Conservation (phyloP, 805 yeast genomes). For the Candida boleticola region DNA sequence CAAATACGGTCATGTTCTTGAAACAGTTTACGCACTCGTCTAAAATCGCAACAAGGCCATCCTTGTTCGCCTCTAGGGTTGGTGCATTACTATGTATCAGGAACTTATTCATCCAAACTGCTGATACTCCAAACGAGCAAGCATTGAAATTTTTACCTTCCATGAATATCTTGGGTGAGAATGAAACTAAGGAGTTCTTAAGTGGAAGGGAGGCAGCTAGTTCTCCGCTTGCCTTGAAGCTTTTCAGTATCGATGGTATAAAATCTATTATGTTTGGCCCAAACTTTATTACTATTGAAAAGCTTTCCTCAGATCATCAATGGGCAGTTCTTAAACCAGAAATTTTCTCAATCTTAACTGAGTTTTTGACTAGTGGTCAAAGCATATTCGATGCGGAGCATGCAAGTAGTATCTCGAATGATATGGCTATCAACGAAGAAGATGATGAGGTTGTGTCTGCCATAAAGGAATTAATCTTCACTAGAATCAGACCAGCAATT, state of each 20-base stretch:
- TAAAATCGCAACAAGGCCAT: not conserved
- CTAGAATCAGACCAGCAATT: conserved; percentile 69
- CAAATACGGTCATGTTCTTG: too few relatives aligned
- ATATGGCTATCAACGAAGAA: conserved; percentile 50
- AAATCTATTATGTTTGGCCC: conserved; percentile 76
- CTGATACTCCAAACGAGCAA: conserved; percentile 81
- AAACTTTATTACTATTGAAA: conserved; percentile 81
- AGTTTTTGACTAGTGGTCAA: conserved; percentile 52
- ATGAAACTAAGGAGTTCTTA: conserved; percentile 68
- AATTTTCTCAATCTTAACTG: conserved; percentile 57
- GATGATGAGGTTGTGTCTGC: conserved; percentile 66
- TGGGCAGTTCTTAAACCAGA: conserved; percentile 69
- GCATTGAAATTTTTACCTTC: conserved; percentile 85
- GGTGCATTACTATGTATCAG: conserved; percentile 7
- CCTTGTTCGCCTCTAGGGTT: too few relatives aligned
- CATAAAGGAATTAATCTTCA: conserved; percentile 67
- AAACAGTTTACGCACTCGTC: too few relatives aligned
- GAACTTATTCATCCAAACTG: conserved; percentile 70
- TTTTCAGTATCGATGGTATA: conserved; percentile 75
- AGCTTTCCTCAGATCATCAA: conserved; percentile 44
- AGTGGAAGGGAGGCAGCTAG: conserved; percentile 72
- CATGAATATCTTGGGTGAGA: conserved; percentile 59
- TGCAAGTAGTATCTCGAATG: conserved; percentile 24
- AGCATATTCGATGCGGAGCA: conserved; percentile 46
- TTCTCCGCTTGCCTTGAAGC: conserved; percentile 74